These are phyloP conservation scores for Trichoderma lentiforme DNA, from an alignment of 2,329 filamentous ascomycete genomes.

Conservation along the genomic window DNA sequence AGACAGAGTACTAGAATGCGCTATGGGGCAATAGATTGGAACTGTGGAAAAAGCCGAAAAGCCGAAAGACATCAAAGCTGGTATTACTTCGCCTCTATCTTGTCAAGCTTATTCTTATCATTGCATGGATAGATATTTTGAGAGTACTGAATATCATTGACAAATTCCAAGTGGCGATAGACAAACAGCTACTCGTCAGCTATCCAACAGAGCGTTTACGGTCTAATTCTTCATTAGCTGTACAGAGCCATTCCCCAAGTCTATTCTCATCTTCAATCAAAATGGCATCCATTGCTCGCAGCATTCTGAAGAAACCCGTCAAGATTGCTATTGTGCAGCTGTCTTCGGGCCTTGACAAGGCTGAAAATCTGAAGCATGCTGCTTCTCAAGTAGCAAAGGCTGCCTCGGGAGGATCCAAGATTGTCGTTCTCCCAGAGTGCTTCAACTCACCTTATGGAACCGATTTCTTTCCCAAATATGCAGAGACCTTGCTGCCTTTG, in stretches of 20 bases:
- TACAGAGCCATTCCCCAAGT: background rate
- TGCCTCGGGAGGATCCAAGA: conserved; percentile 68
- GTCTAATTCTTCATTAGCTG: background rate
- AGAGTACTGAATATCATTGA: background rate
- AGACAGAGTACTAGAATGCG: background rate
- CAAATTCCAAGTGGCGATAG: background rate
- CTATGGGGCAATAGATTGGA: background rate
- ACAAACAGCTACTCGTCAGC: background rate
- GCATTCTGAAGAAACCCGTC: conserved; percentile 66
- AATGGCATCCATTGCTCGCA: background rate
- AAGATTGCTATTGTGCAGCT: conserved; percentile 82
- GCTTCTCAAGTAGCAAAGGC: conserved; percentile 80
- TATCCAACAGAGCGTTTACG: background rate
- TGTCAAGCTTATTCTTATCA: background rate
- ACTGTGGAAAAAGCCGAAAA: conserved; percentile 3
- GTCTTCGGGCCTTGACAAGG: conserved; percentile 76
- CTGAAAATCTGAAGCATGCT: conserved; percentile 76
- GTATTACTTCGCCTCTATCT: background rate
- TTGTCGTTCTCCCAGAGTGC: conserved; percentile 94
- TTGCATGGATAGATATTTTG: background rate
- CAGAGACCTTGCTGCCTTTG: conserved; percentile 74
- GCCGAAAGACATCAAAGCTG: background rate
- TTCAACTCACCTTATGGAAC: conserved; percentile 98
- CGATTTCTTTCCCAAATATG: conserved; percentile 85
- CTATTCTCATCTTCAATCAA: background rate